phyloP scores from a whole-genome alignment of 805 yeast species.

The Pichia deserticola region DNA sequence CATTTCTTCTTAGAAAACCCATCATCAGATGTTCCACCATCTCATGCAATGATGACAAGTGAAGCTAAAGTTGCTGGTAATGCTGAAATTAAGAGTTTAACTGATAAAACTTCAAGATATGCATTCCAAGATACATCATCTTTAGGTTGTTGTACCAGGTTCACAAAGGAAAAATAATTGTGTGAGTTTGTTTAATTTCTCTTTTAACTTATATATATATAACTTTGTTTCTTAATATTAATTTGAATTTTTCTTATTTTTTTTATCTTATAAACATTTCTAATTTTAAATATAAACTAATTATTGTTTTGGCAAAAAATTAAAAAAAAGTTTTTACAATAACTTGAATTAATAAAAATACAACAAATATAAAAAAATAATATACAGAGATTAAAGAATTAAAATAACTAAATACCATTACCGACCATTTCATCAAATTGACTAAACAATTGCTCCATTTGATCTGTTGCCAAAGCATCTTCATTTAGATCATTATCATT shows the following conservation, averaged over 20 bases:
- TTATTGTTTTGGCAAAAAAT: too few relatives aligned
- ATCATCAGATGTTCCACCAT: slow-evolving; percentile 65
- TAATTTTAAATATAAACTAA: too few relatives aligned
- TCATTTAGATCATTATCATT: slow-evolving; percentile 4
- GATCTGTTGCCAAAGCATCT: slow-evolving; percentile 23
- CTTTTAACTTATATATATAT: neutral
- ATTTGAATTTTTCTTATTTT: neutral
- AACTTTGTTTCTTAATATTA: neutral
- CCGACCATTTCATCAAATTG: slow-evolving; percentile 28
- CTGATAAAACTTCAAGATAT: slow-evolving; percentile 44
- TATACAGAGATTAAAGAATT: too few relatives aligned
- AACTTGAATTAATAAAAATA: too few relatives aligned
- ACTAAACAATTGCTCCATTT: slow-evolving; percentile 26
- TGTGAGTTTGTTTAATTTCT: neutral
- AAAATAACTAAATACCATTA: slow-evolving; percentile 6
- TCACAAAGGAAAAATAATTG: slow-evolving; percentile 13
- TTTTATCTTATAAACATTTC: neutral
- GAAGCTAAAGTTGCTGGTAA: slow-evolving; percentile 33
- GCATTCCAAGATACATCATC: slow-evolving; percentile 37
- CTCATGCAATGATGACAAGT: slow-evolving; percentile 43
- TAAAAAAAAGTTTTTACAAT: too few relatives aligned
- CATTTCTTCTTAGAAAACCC: slow-evolving; percentile 76
- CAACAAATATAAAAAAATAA: too few relatives aligned
- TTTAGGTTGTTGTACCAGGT: slow-evolving; percentile 26
- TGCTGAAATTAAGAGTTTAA: slow-evolving; percentile 33